Evolutionary conservation across 805 yeast species (phyloP), one percentile per base, ranked within the genome.

Genomic region (Lachancea cidri): DNA sequence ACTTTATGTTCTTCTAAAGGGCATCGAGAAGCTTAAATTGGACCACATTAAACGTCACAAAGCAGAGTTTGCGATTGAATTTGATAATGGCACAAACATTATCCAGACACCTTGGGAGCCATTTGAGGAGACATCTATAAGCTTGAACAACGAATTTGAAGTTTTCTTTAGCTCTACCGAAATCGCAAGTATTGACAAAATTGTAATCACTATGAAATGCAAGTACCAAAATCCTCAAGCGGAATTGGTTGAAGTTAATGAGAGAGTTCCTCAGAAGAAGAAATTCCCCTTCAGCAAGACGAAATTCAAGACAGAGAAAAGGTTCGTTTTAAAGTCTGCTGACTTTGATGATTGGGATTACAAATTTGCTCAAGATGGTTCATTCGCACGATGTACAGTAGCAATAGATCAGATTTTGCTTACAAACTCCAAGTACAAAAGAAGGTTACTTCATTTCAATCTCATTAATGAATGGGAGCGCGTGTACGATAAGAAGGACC

Each of bases 41-140:
- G 74, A 80, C 1, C 77, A 73, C 16, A 48, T 76, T 22, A 53
- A 50, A 16, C 57, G 60, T 5, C 73, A 72, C 36, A 62, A 72
- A 15, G 80, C 77, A 1, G 66, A 70, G 41, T 72, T 77, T 55
- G 70, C 73, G 39, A 49, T 79, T 15, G 73, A 77, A 4, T 54
- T 67, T 38, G 96, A 88, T 58, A 88, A 88, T 57, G 95, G 95
- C 4, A 77, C 79, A 29, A 94, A 88, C 56, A 75, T 86, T 44
- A 74, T 86, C 36, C 74, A 79, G 29, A 86, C 95, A 0, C 74
- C 79, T 6, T 70, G 73, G 60, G 49, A 61, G 35, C 47, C 53
- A 0, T 41, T 73, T 17, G 51, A 52, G 3, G 52, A 50, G 7
- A 54, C 57, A 19, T 48, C 49, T 17, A 58, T 68, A 4, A 44